Evolutionary conservation across 495 filamentous ascomycete genomes (phyloP).

Genomic region (Hypoxylon rickii): DNA sequence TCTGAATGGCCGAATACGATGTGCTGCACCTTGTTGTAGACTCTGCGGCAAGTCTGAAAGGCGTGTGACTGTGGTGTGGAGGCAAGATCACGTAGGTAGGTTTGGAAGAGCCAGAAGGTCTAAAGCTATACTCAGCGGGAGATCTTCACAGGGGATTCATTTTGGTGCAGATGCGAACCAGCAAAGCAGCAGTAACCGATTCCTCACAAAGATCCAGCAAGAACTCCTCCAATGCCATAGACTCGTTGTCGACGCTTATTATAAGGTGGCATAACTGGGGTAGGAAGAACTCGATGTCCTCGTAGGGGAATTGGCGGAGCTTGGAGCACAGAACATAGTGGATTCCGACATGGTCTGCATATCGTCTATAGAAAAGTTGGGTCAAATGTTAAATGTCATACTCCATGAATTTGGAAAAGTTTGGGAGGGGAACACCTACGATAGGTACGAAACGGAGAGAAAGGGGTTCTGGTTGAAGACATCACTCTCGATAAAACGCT

Average conservation of each 20-base stretch:
- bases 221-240: conserved; percentile 81
- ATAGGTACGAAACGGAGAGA: conserved; percentile 76
- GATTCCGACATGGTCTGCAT: conserved; percentile 80
- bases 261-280: conserved; percentile 80
- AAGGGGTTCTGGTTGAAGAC: conserved; percentile 82
- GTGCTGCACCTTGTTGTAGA: conserved; percentile 81
- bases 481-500: conserved; percentile 79
- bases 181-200: conserved; percentile 74
- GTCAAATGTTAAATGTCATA: too few relatives aligned
- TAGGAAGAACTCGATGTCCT: conserved; percentile 84
- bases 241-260: conserved; percentile 80
- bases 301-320: conserved; percentile 77
- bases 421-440: conserved; percentile 56
- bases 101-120: conserved; percentile 86
- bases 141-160: neutral
- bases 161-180: conserved; percentile 55
- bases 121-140: conserved; percentile 43
- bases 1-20: conserved; percentile 74
- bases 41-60: conserved; percentile 72
- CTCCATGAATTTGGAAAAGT: neutral
- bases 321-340: conserved; percentile 80
- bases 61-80: conserved; percentile 67
- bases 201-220: conserved; percentile 79
- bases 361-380: conserved; percentile 59
- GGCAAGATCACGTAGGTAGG: conserved; percentile 75